A percentile compares a stretch with the other conserved stretches of the same genome.
These are phyloP conservation scores for Fraxinus sp. DNA, from an alignment of 305 asterid species.

Conservation along the genomic window DNA sequence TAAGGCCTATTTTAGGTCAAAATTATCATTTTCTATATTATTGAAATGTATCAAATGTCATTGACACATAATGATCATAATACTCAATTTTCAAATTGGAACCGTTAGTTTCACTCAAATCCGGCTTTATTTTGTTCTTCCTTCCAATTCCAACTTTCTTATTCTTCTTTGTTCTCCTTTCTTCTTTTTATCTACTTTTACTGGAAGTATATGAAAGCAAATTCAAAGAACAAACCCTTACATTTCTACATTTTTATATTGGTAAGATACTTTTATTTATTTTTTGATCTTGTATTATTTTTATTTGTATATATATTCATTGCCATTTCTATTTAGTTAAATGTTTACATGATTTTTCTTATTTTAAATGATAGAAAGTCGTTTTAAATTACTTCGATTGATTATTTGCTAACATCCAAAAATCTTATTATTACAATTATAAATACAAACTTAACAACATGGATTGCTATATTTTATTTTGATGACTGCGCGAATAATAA, in stretches of 20 bases:
- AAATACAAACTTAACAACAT: too few relatives aligned
- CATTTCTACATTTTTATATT: neutral
- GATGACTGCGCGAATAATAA: too few relatives aligned
- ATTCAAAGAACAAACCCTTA: neutral
- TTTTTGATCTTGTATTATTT: too few relatives aligned
- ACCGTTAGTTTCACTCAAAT: neutral
- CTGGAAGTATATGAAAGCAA: neutral
- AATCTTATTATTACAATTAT: neutral
- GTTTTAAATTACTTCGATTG: neutral
- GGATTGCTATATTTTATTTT: too few relatives aligned
- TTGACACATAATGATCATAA: neutral
- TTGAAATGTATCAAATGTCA: neutral
- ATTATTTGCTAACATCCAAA: too few relatives aligned
- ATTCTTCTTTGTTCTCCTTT: neutral
- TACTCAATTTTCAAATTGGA: neutral
- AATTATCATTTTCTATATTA: neutral
- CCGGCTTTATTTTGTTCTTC: too few relatives aligned
- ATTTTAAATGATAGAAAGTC: too few relatives aligned
- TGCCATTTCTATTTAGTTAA: neutral
- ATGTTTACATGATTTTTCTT: too few relatives aligned
- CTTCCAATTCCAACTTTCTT: neutral
- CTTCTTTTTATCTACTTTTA: too few relatives aligned
- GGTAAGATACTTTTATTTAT: neutral
- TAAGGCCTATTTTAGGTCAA: neutral
- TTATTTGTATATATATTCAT: neutral